phyloP scores from a whole-genome alignment of 306 rosid species.

The Sesbania bispinosa region DNA sequence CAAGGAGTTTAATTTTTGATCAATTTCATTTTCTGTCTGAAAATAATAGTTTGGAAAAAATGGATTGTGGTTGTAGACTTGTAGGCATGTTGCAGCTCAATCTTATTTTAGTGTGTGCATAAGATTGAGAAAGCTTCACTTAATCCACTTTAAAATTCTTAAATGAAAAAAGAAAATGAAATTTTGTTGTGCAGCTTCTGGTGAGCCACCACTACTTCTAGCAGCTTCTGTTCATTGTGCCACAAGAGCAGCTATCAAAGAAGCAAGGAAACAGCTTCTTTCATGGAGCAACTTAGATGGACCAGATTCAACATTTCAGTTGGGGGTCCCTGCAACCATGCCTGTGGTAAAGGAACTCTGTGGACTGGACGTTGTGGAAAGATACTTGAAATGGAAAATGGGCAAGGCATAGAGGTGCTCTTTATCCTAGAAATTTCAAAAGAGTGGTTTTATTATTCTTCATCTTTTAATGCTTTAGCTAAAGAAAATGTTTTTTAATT shows the following conservation, averaged over 20 bases:
- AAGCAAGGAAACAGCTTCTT: constrained; percentile 67
- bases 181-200: constrained; percentile 72
- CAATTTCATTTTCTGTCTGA: no score
- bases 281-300: constrained; percentile 52
- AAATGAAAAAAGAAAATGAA: not conserved
- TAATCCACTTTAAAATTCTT: no score
- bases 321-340: constrained; percentile 86
- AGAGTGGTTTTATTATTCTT: not conserved
- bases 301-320: constrained; percentile 40
- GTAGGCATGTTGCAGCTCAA: not conserved
- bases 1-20: no score
- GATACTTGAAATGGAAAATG: constrained; percentile 69
- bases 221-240: constrained; percentile 92
- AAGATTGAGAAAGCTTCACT: not conserved
- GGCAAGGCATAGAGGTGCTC: constrained; percentile 11
- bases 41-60: not conserved
- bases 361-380: constrained; percentile 72
- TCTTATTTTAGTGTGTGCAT: not conserved
- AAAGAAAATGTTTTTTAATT: not conserved
- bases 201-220: constrained; percentile 83
- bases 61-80: no score
- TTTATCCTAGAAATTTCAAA: not conserved
- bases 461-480: not conserved
- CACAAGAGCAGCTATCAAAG: constrained; percentile 76
- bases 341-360: constrained; percentile 76